Conservation (phyloP, 208 protist species). For the Trypanosoma platydactyli region DNA sequence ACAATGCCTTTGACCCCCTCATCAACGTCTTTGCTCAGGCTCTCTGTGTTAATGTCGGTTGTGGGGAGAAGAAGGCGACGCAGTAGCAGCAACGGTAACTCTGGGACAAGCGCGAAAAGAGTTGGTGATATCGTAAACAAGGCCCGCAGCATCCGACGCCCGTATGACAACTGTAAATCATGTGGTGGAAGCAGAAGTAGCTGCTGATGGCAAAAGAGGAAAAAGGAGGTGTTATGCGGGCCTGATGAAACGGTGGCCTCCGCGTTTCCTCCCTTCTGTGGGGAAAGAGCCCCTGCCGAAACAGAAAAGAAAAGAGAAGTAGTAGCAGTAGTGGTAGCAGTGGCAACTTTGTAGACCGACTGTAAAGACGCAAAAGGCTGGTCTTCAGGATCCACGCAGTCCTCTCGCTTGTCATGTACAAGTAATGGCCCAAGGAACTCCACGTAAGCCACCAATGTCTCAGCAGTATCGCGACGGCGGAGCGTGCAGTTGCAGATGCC, state of each 20-base stretch:
- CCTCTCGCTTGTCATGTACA: background rate
- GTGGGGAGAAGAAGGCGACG: background rate
- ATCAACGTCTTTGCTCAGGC: background rate
- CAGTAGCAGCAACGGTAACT: conserved; percentile 14
- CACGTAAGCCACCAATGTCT: conserved; percentile 14
- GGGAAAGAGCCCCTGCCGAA: too few species aligned
- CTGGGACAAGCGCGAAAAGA: conserved; percentile 16
- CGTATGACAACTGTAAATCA: conserved; percentile 3
- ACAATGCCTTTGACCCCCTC: background rate
- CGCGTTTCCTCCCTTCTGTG: background rate
- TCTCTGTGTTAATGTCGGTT: background rate
- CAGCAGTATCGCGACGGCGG: background rate
- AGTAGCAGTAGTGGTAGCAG: background rate
- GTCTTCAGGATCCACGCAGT: background rate
- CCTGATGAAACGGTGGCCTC: background rate
- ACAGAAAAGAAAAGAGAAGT: too few species aligned
- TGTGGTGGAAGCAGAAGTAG: background rate
- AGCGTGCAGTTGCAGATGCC: conserved; percentile 7
- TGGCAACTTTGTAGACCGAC: background rate
- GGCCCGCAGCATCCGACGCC: conserved; percentile 11
- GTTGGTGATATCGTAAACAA: conserved; percentile 7
- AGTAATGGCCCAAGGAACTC: conserved; percentile 17
- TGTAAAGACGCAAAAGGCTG: conserved; percentile 9
- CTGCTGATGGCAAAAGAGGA: conserved; percentile 19
- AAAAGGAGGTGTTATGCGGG: background rate